phyloP scores from a whole-genome alignment of 163 green algal species.

The Coccomyxa subellipsoidea region DNA sequence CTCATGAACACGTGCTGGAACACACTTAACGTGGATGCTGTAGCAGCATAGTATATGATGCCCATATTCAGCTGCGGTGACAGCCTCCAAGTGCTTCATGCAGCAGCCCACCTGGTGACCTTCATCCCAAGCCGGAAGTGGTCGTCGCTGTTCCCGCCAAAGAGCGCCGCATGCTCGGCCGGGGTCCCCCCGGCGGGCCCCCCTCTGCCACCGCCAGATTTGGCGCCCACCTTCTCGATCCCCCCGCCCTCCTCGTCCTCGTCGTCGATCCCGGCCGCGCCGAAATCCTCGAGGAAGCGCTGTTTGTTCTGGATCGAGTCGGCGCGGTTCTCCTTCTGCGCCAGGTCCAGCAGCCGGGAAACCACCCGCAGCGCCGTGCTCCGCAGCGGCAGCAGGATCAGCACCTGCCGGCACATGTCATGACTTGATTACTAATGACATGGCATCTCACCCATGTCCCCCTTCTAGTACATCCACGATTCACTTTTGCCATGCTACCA shows the following conservation, averaged over 20 bases:
- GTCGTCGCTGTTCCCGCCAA: slow-evolving; percentile 80
- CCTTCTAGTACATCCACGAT: too few species aligned
- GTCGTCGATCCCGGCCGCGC: slow-evolving; percentile 5
- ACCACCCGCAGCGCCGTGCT: slow-evolving; percentile 60
- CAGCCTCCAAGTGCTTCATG: too few species aligned
- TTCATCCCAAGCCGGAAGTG: slow-evolving; percentile 86
- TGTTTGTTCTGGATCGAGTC: slow-evolving; percentile 73
- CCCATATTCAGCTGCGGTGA: too few species aligned
- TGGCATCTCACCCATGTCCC: too few species aligned
- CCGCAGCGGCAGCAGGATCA: slow-evolving; percentile 80
- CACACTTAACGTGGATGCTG: too few species aligned
- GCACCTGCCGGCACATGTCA: slow-evolving; percentile 38
- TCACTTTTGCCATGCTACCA: too few species aligned
- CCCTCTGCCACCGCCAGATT: slow-evolving; percentile 4
- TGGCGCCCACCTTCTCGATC: neutral
- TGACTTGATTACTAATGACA: neutral
- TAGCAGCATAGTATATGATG: too few species aligned
- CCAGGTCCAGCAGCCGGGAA: slow-evolving; percentile 62
- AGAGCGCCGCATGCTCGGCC: slow-evolving; percentile 65
- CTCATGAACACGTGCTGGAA: too few species aligned
- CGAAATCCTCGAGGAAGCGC: slow-evolving; percentile 65
- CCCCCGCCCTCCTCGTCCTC: slow-evolving; percentile 27
- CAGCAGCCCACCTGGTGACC: slow-evolving; percentile 61
- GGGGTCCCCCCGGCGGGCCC: slow-evolving; percentile 39
- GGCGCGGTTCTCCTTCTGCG: slow-evolving; percentile 64